Evolutionary conservation across 2,329 filamentous ascomycete species (phyloP).

Genomic region (Aspergillus texensis): DNA sequence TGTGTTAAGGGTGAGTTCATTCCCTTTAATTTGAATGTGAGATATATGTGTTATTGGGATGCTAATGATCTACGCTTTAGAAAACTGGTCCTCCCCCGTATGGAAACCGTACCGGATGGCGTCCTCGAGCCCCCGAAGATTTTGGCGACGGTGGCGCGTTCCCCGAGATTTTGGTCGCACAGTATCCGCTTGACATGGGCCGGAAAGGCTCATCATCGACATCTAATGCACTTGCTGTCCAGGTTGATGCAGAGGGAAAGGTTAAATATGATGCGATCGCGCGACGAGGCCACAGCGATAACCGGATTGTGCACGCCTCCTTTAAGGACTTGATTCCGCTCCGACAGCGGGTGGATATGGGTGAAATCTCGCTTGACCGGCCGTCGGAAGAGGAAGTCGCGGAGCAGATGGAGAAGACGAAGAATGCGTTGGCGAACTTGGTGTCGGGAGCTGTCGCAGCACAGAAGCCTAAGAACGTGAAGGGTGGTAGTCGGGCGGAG

Average conservation of each 20-base stretch:
- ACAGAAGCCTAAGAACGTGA: constrained; percentile 95
- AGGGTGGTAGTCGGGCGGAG: constrained; percentile 75
- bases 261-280: constrained; percentile 97
- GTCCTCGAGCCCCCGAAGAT: constrained; percentile 84
- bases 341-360: constrained; percentile 87
- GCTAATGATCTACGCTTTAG: constrained; percentile 40
- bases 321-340: constrained; percentile 97
- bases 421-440: constrained; percentile 78
- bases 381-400: constrained; percentile 83
- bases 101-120: constrained; percentile 84
- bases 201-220: constrained; percentile 68
- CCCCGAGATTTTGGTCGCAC: constrained; percentile 88
- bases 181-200: constrained; percentile 96
- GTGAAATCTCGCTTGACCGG: constrained; percentile 83
- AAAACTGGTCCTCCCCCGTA: constrained; percentile 85
- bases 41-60: neutral
- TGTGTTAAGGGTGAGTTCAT: constrained; percentile 67
- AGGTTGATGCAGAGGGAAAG: constrained; percentile 88
- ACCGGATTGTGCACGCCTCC: constrained; percentile 85
- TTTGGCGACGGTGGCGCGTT: constrained; percentile 97
- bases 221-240: constrained; percentile 88
- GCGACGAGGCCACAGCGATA: constrained; percentile 80
- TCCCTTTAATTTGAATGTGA: neutral
- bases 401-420: constrained; percentile 83
- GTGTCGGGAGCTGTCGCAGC: constrained; percentile 84